A percentile compares a stretch with the other conserved stretches of the same genome.
These are phyloP conservation scores for Farysia itapuensis DNA, from an alignment of 1,284 basidiomycete genomes.

Conservation along the genomic window DNA sequence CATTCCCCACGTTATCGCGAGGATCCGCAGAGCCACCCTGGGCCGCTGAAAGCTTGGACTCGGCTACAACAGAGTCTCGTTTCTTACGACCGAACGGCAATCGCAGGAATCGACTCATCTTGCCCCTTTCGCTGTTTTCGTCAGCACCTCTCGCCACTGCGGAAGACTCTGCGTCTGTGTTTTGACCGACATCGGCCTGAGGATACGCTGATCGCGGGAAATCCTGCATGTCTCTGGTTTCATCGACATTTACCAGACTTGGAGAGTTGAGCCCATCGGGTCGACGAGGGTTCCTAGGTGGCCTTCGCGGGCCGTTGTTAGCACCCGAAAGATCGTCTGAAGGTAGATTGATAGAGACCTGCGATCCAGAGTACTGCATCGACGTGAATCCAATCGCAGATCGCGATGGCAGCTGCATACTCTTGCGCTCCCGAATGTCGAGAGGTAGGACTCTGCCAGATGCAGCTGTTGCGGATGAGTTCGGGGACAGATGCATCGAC, in stretches of 20 bases:
- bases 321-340: slow-evolving; percentile 10
- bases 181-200: too few relatives aligned
- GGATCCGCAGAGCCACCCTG: background rate
- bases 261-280: slow-evolving; percentile 19
- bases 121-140: slow-evolving; percentile 6
- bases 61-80: slow-evolving; percentile 25
- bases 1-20: slow-evolving; percentile 1
- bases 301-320: slow-evolving; percentile 10
- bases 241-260: slow-evolving; percentile 6
- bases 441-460: slow-evolving; percentile 1
- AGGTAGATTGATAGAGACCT: slow-evolving; percentile 2
- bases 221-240: slow-evolving; percentile 2
- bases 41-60: slow-evolving; percentile 8
- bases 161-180: slow-evolving; percentile 3
- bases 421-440: slow-evolving; percentile 2
- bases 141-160: slow-evolving; percentile 1
- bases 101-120: slow-evolving; percentile 9
- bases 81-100: slow-evolving; percentile 36
- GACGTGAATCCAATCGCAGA: background rate
- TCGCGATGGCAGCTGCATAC: slow-evolving; percentile 16
- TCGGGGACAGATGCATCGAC: slow-evolving; percentile 4
- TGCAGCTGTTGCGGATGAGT: slow-evolving; percentile 1
- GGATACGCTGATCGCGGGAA: slow-evolving; percentile 14
- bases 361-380: background rate
- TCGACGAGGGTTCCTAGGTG: slow-evolving; percentile 27